phyloP scores from a whole-genome alignment of 768 basidiomycete species.

The Paxillus ammoniavirescens region DNA sequence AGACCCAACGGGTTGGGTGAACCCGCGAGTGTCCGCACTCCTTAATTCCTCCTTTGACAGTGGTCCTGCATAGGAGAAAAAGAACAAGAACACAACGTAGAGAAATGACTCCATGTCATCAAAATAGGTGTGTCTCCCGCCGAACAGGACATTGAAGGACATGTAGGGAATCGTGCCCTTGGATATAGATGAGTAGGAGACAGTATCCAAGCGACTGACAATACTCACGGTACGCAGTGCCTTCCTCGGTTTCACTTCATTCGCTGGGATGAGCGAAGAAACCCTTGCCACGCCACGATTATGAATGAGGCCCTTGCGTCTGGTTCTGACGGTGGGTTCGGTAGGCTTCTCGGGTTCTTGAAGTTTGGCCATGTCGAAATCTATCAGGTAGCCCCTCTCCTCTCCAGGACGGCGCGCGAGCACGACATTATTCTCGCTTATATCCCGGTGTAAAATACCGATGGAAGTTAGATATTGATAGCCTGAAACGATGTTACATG shows the following conservation, averaged over 20 bases:
- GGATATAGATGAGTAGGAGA: background rate
- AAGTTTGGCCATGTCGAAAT: constrained; percentile 22
- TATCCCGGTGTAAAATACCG: constrained; percentile 13
- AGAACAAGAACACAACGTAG: constrained; percentile 15
- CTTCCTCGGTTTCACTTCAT: background rate
- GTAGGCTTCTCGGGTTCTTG: background rate
- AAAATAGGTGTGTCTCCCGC: background rate
- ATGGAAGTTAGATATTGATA: background rate
- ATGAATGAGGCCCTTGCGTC: too few species aligned
- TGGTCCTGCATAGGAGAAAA: constrained; percentile 8
- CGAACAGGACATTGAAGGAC: constrained; percentile 7
- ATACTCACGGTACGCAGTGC: constrained; percentile 1
- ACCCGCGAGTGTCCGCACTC: background rate
- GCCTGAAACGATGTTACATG: constrained; percentile 1
- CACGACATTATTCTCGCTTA: constrained; percentile 36
- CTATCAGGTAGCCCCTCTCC: constrained; percentile 28
- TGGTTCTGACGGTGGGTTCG: background rate
- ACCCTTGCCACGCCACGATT: too few species aligned
- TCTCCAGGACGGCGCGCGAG: constrained; percentile 13
- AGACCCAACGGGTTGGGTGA: background rate
- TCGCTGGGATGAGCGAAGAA: background rate
- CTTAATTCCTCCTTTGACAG: background rate
- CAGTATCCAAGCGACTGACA: background rate
- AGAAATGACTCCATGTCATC: constrained; percentile 18
- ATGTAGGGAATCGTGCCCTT: constrained; percentile 12